phyloP scores from a whole-genome alignment of 2,329 filamentous ascomycete genomes.

The Phialophora macrospora region DNA sequence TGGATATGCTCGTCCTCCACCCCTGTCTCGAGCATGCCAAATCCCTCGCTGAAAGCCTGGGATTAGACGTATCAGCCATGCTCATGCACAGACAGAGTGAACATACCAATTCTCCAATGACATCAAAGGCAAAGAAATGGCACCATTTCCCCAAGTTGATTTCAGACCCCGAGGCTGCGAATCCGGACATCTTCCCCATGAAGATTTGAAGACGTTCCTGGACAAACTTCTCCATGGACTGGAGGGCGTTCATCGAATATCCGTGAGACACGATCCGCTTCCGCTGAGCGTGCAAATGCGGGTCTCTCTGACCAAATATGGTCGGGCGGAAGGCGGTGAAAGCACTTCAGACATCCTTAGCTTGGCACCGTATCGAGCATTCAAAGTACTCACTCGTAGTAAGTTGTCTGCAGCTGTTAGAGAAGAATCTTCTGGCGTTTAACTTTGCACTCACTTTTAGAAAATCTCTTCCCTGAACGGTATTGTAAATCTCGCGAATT shows the following conservation, averaged over 20 bases:
- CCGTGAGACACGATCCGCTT: constrained; percentile 15
- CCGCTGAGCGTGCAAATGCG: constrained; percentile 12
- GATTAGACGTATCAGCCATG: neutral
- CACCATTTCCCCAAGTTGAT: constrained; percentile 14
- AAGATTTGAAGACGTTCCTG: constrained; percentile 14
- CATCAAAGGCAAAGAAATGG: constrained; percentile 17
- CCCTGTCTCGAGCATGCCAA: neutral
- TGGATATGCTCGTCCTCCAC: constrained; percentile 9
- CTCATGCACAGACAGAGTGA: neutral
- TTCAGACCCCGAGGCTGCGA: neutral
- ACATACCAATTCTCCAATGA: constrained; percentile 18
- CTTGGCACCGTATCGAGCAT: neutral
- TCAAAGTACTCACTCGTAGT: neutral
- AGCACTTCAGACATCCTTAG: constrained; percentile 8
- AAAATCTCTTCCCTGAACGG: neutral
- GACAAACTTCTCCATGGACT: constrained; percentile 16
- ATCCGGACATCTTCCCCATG: constrained; percentile 11
- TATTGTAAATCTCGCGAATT: neutral
- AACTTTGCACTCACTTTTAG: neutral
- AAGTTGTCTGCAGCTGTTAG: neutral
- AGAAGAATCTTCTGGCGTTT: neutral
- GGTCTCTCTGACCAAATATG: constrained; percentile 14
- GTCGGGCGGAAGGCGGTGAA: constrained; percentile 16
- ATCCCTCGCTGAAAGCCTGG: neutral
- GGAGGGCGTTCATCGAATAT: constrained; percentile 11